Evolutionary conservation across 2,329 filamentous ascomycete species (phyloP).

Genomic region (Penicillium brevicompactum): DNA sequence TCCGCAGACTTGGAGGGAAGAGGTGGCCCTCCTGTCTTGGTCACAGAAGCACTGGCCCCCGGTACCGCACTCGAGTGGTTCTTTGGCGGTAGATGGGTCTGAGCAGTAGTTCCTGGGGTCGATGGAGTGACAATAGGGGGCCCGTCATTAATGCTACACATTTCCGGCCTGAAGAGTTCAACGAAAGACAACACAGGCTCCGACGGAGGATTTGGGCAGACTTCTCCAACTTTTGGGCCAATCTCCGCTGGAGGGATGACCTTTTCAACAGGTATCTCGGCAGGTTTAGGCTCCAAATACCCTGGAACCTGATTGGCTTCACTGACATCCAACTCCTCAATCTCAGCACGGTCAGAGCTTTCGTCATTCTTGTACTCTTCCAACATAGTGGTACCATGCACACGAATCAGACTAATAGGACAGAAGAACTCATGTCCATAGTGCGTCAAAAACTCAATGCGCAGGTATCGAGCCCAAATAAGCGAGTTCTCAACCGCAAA

Average conservation of each 20-base stretch:
- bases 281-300: constrained; percentile 17
- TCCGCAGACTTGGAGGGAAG: constrained; percentile 15
- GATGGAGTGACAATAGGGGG: constrained; percentile 10
- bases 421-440: constrained; percentile 98
- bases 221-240: constrained; percentile 5
- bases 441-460: constrained; percentile 88
- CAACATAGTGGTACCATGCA: constrained; percentile 93
- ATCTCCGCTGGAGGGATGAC: constrained; percentile 2
- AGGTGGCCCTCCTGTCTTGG: constrained; percentile 6
- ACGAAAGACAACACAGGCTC: constrained; percentile 18
- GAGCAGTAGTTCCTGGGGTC: constrained; percentile 19
- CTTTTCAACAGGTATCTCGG: constrained; percentile 27
- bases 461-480: constrained; percentile 92
- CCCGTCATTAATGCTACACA: constrained; percentile 21
- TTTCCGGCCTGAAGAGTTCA: constrained; percentile 2
- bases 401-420: constrained; percentile 82
- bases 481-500: constrained; percentile 92
- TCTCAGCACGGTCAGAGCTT: constrained; percentile 61
- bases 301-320: constrained; percentile 22
- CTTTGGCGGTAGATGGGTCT: constrained; percentile 21
- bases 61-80: constrained; percentile 8
- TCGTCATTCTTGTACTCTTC: constrained; percentile 89
- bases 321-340: constrained; percentile 60
- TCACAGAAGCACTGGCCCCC: constrained; percentile 5
- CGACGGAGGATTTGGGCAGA: constrained; percentile 19